phyloP scores from a whole-genome alignment of 1,284 basidiomycete species.

The Austroboletus novae-zelandiae region DNA sequence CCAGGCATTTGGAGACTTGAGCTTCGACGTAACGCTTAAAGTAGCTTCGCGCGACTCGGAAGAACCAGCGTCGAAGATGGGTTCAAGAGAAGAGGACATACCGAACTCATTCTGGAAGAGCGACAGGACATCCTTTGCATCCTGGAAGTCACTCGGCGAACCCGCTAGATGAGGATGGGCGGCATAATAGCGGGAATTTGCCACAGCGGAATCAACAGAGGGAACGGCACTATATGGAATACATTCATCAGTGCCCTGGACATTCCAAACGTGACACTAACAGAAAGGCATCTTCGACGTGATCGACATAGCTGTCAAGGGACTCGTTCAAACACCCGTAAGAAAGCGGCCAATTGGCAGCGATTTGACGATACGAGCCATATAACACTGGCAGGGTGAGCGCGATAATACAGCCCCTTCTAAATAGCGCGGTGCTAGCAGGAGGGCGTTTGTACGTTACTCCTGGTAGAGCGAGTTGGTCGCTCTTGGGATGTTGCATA shows the following conservation, averaged over 20 bases:
- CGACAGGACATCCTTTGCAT: conserved; percentile 61
- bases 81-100: conserved; percentile 44
- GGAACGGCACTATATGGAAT: conserved; percentile 19
- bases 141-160: conserved; percentile 59
- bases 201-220: conserved; percentile 24
- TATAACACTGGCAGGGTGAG: not conserved
- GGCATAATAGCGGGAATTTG: conserved; percentile 55
- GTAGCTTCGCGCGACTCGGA: conserved; percentile 63
- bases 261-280: conserved; percentile 3
- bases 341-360: not conserved
- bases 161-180: conserved; percentile 74
- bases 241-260: conserved; percentile 4
- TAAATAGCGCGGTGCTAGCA: not conserved
- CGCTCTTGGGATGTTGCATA: not conserved
- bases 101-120: conserved; percentile 63
- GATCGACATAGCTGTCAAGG: conserved; percentile 15
- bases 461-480: conserved; percentile 8
- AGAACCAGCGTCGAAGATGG: conserved; percentile 67
- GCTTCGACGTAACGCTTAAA: conserved; percentile 44
- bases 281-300: conserved; percentile 28
- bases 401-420: too few species aligned
- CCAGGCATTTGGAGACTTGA: conserved; percentile 63
- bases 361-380: not conserved
- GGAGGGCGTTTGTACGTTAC: conserved; percentile 1
- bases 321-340: not conserved